Conservation (phyloP, 306 rosid species). For the Prosopis cineraria region DNA sequence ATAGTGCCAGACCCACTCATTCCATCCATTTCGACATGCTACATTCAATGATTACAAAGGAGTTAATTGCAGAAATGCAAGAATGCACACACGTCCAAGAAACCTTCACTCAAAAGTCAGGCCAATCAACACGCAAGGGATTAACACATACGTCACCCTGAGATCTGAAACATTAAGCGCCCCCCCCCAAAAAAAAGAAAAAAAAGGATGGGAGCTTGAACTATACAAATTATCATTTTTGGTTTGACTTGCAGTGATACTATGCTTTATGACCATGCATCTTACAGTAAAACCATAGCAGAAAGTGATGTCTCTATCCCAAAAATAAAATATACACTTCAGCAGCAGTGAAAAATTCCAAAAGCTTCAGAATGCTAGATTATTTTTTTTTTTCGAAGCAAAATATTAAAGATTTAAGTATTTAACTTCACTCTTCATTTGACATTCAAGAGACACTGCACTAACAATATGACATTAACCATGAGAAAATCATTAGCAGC, state of each 20-base stretch:
- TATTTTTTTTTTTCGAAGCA: neutral
- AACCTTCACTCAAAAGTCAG: constrained; percentile 10
- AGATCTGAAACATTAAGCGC: neutral
- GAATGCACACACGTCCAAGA: neutral
- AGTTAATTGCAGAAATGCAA: neutral
- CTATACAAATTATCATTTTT: neutral
- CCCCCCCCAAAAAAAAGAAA: neutral
- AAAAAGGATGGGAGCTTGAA: neutral
- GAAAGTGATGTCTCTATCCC: neutral
- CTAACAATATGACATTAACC: neutral
- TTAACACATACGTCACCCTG: neutral
- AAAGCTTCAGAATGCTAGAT: neutral
- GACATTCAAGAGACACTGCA: neutral
- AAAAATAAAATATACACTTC: neutral
- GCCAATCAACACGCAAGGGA: neutral
- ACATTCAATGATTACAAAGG: constrained; percentile 34
- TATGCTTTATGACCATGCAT: neutral
- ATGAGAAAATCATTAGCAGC: neutral
- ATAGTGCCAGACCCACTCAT: constrained; percentile 42
- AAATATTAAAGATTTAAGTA: neutral
- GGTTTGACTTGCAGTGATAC: neutral
- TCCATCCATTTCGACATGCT: constrained; percentile 51
- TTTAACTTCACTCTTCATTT: neutral
- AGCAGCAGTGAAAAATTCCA: neutral
- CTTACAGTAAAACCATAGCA: neutral